Base-by-base conservation (phyloP, 768 basidiomycete species). In the Tylopilus felleus region DNA sequence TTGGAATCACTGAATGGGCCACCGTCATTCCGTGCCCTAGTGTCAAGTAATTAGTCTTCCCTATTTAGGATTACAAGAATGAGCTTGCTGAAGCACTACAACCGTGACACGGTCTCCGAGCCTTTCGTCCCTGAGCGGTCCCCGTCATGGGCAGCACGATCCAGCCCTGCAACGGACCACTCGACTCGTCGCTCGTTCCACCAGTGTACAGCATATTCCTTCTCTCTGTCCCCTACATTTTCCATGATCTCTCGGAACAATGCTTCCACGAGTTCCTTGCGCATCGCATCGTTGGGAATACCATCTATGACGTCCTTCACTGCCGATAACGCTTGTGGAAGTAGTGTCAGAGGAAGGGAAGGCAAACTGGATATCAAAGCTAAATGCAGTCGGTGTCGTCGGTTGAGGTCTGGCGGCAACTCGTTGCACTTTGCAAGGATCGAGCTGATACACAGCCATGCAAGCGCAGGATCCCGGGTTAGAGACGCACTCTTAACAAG, bases 161-260 rank as follows among this genome's bases (percentile, higher is more conserved):
- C 45, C 23, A 40, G 33, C 10, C 42, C 47, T 22, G 21, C 41
- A 29, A 17, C 25, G 1, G 57, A 56, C 71, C 70, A 71, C 29
- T 65, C 60, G 14, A 25, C 33, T 4, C 58, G 55, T 43, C 80
- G 71, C 51, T 79, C 75, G 64, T 82, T 78, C 90, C 90, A 92
- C 90, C 90, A 92, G 42, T 70, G 73, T 70, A 91, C 78, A 39
- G 71, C 82, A 56, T 75, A 75, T 64, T 81, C 82, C 71, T 85
- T 89, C 72, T 87, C 86, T 40, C 74, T 73, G 64, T 90, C 87
- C 14, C 84, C 86, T 2, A 86, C 79, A 40, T 74, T 76, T 63
- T 83, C 80, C 61, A 81, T 68, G 31, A 92, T 77, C 67, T 88
- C 85, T 39, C 70, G 73, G 68, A 86, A 85, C 41, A 88, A 65